These are phyloP conservation scores for Lodderomyces jiufengensis DNA, from an alignment of 1,139 yeast species.

Conservation along the genomic window DNA sequence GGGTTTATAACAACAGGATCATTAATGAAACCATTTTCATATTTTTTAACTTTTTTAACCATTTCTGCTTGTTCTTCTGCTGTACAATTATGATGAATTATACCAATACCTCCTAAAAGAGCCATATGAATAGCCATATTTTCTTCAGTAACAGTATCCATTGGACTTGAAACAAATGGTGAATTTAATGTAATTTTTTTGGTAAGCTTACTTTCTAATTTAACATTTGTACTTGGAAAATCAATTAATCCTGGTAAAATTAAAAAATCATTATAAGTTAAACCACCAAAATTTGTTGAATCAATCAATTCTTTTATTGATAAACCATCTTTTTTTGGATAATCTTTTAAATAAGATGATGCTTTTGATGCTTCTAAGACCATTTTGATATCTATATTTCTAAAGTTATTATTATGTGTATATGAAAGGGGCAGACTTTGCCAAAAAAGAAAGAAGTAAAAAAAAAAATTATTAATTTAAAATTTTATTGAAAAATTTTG, in stretches of 20 bases:
- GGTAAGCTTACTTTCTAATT: slow-evolving; percentile 81
- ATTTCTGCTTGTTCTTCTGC: slow-evolving; percentile 97
- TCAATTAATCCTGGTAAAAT: slow-evolving; percentile 92
- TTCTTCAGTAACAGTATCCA: slow-evolving; percentile 98
- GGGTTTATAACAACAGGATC: slow-evolving; percentile 90
- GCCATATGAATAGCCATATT: slow-evolving; percentile 99
- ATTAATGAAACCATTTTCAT: slow-evolving; percentile 94
- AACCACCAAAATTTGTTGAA: slow-evolving; percentile 87
- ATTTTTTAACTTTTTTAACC: slow-evolving; percentile 96
- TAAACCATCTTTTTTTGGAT: slow-evolving; percentile 78
- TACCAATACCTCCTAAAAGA: slow-evolving; percentile 97
- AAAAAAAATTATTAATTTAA: slow-evolving; percentile 8
- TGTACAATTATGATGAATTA: slow-evolving; percentile 94
- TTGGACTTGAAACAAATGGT: slow-evolving; percentile 96
- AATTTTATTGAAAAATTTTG: slow-evolving; percentile 4
- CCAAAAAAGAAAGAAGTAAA: slow-evolving; percentile 36
- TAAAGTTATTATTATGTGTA: slow-evolving; percentile 2
- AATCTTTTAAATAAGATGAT: slow-evolving; percentile 59
- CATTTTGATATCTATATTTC: slow-evolving; percentile 19
- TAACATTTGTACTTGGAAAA: slow-evolving; percentile 77
- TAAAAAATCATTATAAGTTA: slow-evolving; percentile 94
- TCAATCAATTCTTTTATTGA: slow-evolving; percentile 84
- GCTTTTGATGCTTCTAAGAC: slow-evolving; percentile 63
- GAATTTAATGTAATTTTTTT: slow-evolving; percentile 87
- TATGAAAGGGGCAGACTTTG: slow-evolving; percentile 37